Evolutionary conservation across 371 early-diverging fungal genomes (phyloP).

Genomic region (Rhizopus sp.): DNA sequence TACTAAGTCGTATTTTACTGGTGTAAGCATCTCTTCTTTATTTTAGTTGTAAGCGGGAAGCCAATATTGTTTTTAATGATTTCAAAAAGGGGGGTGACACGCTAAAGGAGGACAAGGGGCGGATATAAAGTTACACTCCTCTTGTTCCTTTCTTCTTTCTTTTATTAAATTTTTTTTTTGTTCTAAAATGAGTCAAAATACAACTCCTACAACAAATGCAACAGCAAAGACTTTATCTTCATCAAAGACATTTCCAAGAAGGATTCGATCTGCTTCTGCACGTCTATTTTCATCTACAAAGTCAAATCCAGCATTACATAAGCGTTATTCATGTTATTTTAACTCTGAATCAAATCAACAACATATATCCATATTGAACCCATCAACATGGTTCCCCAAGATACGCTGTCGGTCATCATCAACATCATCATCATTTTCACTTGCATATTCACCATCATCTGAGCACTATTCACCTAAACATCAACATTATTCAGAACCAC

Average conservation of each 20-base stretch:
- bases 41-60: too few species aligned
- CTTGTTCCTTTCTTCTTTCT: constrained; percentile 1
- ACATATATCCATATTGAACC: constrained; percentile 7
- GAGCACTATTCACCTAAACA: constrained; percentile 1
- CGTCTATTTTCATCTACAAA: constrained; percentile 15
- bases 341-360: constrained; percentile 3
- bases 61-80: too few species aligned
- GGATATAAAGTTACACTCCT: background rate
- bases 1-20: too few species aligned
- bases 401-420: constrained; percentile 21
- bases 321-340: constrained; percentile 11
- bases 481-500: constrained; percentile 2
- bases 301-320: background rate
- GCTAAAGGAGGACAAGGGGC: too few species aligned
- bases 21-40: too few species aligned
- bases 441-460: constrained; percentile 14
- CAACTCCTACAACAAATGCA: background rate
- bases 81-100: too few species aligned
- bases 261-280: constrained; percentile 23
- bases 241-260: constrained; percentile 19
- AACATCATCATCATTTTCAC: constrained; percentile 21
- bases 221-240: constrained; percentile 4
- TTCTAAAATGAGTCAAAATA: background rate
- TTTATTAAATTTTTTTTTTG: background rate
- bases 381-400: constrained; percentile 24